A percentile compares a stretch with the other conserved stretches of the same genome.
These are phyloP conservation scores for Lonicera japonica DNA, from an alignment of 129 eudicot genomes.

Conservation along the genomic window DNA sequence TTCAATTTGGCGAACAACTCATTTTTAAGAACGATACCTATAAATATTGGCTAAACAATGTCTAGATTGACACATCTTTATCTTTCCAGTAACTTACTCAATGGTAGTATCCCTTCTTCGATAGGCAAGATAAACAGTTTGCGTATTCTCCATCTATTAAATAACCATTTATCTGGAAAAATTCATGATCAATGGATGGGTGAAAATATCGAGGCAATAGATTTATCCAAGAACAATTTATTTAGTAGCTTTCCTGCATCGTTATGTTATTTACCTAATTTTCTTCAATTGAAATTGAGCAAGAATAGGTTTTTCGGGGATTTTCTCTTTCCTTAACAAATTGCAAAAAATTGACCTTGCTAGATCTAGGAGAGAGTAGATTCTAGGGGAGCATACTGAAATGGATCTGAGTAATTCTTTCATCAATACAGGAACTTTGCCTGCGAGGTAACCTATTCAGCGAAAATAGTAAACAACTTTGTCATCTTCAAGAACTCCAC, in stretches of 20 bases:
- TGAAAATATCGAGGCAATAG: neutral
- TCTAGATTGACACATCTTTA: neutral
- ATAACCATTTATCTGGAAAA: slow-evolving; percentile 6
- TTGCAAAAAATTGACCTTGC: neutral
- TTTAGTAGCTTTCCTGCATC: neutral
- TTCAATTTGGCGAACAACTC: neutral
- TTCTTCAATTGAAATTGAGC: neutral
- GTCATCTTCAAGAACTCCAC: neutral
- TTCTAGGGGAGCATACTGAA: slow-evolving; percentile 6
- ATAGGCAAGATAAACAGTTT: neutral
- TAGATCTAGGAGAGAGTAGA: slow-evolving; percentile 15
- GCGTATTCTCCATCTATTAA: neutral
- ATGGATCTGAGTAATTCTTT: neutral
- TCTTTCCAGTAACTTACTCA: slow-evolving; percentile 5
- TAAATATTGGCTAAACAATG: neutral
- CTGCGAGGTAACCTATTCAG: neutral
- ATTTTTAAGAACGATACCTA: neutral
- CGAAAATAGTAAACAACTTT: slow-evolving; percentile 2
- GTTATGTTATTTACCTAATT: neutral
- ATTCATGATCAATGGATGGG: slow-evolving; percentile 1
- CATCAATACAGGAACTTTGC: neutral
- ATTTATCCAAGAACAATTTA: neutral
- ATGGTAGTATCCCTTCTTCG: slow-evolving; percentile 13
- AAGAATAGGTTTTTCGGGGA: slow-evolving; percentile 14
- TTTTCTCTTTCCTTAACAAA: neutral